Evolutionary conservation across 2,329 filamentous ascomycete genomes (phyloP).

Genomic region (Paracoccidioides brasiliensis): DNA sequence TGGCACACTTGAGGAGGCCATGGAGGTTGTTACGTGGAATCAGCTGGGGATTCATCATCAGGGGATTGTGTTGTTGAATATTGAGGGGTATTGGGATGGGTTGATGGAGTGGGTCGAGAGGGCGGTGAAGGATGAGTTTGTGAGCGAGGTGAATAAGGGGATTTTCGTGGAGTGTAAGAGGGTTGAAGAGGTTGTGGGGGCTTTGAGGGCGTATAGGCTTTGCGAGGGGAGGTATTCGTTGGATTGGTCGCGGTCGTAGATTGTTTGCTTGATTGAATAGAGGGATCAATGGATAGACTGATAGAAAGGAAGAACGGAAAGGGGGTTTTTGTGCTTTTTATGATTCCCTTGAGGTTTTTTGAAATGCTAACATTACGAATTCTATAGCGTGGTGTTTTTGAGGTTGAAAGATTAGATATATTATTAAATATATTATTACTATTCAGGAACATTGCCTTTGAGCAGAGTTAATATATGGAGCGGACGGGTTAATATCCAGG

Average conservation of each 20-base stretch:
- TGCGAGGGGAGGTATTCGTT: constrained; percentile 65
- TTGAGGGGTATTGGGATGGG: constrained; percentile 86
- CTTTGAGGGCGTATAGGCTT: constrained; percentile 60
- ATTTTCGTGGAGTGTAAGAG: constrained; percentile 69
- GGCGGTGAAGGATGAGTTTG: constrained; percentile 64
- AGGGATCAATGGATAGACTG: constrained; percentile 13
- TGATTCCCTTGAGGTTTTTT: not conserved
- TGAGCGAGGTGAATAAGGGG: constrained; percentile 53
- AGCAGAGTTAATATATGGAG: no score
- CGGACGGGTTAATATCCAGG: no score
- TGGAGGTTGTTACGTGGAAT: constrained; percentile 91
- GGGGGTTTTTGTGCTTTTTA: not conserved
- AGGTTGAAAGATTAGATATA: no score
- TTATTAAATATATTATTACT: no score
- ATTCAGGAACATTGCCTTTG: no score
- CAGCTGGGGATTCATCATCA: constrained; percentile 81
- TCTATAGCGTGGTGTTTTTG: not conserved
- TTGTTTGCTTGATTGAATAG: constrained; percentile 34
- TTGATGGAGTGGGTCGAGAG: constrained; percentile 69
- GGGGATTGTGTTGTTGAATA: constrained; percentile 70
- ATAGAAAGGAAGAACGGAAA: not conserved
- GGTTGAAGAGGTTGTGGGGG: constrained; percentile 57
- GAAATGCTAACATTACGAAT: not conserved
- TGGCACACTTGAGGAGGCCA: constrained; percentile 89
- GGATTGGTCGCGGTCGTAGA: constrained; percentile 49